These are phyloP conservation scores for Alectoria sarmentosa DNA, from an alignment of 495 filamentous ascomycete genomes.

Conservation along the genomic window DNA sequence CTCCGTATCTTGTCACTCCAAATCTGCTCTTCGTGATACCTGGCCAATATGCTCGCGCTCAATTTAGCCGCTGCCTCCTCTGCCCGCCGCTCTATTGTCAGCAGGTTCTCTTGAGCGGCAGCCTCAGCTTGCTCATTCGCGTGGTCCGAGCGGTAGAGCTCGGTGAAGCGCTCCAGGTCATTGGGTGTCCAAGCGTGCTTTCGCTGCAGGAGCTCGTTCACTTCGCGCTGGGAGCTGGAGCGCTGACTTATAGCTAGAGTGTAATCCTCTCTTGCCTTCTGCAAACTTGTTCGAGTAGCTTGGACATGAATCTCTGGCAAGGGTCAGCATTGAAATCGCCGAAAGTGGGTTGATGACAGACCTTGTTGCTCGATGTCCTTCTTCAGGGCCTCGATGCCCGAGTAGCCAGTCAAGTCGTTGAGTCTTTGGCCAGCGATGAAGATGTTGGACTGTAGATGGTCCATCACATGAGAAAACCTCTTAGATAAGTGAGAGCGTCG, in stretches of 20 bases:
- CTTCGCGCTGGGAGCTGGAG: slow-evolving; percentile 85
- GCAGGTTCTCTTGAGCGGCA: slow-evolving; percentile 62
- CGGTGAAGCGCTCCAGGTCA: slow-evolving; percentile 92
- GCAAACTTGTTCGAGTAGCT: slow-evolving; percentile 55
- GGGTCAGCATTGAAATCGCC: slow-evolving; percentile 15
- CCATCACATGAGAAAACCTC: slow-evolving; percentile 73
- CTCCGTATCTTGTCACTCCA: slow-evolving; percentile 96
- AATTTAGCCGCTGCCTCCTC: slow-evolving; percentile 68
- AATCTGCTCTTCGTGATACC: slow-evolving; percentile 98
- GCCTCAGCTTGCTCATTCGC: slow-evolving; percentile 82
- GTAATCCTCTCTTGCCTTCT: slow-evolving; percentile 65
- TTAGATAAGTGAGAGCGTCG: slow-evolving; percentile 66
- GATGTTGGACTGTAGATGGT: slow-evolving; percentile 76
- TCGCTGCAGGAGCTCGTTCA: slow-evolving; percentile 85
- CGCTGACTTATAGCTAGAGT: slow-evolving; percentile 69
- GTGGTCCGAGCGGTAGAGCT: slow-evolving; percentile 86
- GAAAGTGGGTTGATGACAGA: slow-evolving; percentile 28
- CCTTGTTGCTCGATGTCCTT: slow-evolving; percentile 61
- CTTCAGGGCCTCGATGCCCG: slow-evolving; percentile 82
- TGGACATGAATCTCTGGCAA: slow-evolving; percentile 54
- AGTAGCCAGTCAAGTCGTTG: slow-evolving; percentile 92
- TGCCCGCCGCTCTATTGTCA: slow-evolving; percentile 66
- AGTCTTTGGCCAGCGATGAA: slow-evolving; percentile 79
- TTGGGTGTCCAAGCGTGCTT: slow-evolving; percentile 84
- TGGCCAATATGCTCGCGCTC: slow-evolving; percentile 69